phyloP scores from a whole-genome alignment of 768 basidiomycete species.

The Tulasnella sp. region DNA sequence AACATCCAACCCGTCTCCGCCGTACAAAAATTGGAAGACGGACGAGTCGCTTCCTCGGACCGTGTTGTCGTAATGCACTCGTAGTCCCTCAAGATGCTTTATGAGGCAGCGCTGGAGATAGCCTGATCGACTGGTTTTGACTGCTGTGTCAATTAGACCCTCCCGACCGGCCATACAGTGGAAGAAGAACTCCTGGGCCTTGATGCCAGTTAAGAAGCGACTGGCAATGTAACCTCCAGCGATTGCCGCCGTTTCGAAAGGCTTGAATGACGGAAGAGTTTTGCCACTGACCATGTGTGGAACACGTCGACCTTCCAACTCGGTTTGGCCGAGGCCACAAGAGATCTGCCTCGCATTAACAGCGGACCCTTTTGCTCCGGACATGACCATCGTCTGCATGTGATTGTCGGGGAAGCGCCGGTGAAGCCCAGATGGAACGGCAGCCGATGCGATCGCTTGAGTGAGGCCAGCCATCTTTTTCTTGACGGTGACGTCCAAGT shows the following conservation, averaged over 20 bases:
- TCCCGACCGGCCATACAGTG: constrained; percentile 99
- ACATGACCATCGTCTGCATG: constrained; percentile 99
- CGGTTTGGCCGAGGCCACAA: constrained; percentile 95
- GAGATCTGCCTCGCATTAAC: constrained; percentile 98
- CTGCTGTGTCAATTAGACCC: constrained; percentile 97
- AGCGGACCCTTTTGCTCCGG: constrained; percentile 95
- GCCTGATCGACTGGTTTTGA: constrained; percentile 97
- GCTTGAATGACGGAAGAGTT: constrained; percentile 92
- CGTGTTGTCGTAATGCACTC: constrained; percentile 96
- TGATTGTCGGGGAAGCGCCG: constrained; percentile 96
- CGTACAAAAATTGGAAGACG: constrained; percentile 94
- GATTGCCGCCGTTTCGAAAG: constrained; percentile 97
- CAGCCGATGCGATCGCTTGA: constrained; percentile 80
- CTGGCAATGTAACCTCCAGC: constrained; percentile 98
- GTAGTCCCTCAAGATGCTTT: constrained; percentile 95
- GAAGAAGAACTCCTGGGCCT: constrained; percentile 99
- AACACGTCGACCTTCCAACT: constrained; percentile 95
- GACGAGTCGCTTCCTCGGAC: constrained; percentile 93
- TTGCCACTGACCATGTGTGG: constrained; percentile 99
- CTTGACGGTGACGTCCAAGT: constrained; percentile 89
- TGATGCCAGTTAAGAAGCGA: constrained; percentile 96
- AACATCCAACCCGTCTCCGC: constrained; percentile 93
- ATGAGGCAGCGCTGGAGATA: constrained; percentile 97
- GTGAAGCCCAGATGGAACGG: constrained; percentile 79
- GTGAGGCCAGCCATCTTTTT: constrained; percentile 79